These are phyloP conservation scores for Prunus fruticosa DNA, from an alignment of 306 rosid genomes.

Conservation along the genomic window DNA sequence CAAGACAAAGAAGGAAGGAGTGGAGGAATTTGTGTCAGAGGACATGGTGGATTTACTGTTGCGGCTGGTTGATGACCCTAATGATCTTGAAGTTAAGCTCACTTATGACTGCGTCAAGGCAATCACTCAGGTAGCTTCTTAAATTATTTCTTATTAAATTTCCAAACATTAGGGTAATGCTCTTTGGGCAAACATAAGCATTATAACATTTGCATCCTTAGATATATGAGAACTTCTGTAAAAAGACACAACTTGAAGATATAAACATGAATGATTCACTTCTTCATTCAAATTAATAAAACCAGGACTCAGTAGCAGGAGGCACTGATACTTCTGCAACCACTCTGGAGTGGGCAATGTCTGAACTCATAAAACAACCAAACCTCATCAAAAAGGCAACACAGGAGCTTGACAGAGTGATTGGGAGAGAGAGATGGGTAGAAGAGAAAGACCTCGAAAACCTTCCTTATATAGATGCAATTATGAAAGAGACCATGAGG, in stretches of 20 bases:
- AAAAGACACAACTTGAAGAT: too few relatives aligned
- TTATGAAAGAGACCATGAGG: conserved; percentile 32
- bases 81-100: conserved; percentile 22
- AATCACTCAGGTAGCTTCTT: conserved; percentile 22
- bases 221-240: too few relatives aligned
- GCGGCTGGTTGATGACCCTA: conserved; percentile 26
- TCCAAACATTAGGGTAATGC: too few relatives aligned
- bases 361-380: conserved; percentile 32
- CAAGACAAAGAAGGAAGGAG: conserved; percentile 11
- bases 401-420: conserved; percentile 22
- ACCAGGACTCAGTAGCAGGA: conserved; percentile 26
- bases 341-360: conserved; percentile 30
- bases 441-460: conserved; percentile 27
- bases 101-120: conserved; percentile 22
- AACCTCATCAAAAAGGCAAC: conserved; percentile 16
- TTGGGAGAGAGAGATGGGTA: conserved; percentile 29
- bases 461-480: conserved; percentile 27
- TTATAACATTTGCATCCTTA: too few relatives aligned
- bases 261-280: not conserved
- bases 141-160: too few relatives aligned
- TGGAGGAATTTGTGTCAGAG: conserved; percentile 15
- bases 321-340: conserved; percentile 27
- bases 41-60: conserved; percentile 34
- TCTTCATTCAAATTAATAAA: not conserved
- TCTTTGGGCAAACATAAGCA: too few relatives aligned